Evolutionary conservation across 2,329 filamentous ascomycete species (phyloP), one percentile per base, ranked within the genome.

Genomic region (Passalora sequoiae): DNA sequence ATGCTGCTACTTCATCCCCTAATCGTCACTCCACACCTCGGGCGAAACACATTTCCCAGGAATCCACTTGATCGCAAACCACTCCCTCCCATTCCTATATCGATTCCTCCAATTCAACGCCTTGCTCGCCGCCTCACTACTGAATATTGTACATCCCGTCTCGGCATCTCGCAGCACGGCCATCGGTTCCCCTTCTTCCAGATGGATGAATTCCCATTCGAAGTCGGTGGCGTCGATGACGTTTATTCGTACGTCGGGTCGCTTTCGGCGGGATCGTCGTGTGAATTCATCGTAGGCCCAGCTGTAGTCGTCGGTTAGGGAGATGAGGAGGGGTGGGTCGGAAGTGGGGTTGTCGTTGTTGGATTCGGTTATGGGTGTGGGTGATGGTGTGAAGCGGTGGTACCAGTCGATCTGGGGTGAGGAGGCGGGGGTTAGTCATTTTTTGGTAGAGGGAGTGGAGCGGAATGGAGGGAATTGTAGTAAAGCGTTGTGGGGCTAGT

Each of bases 251-350:
- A 43, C 24, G 16, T 43, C n/a, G 6, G 29, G 17, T 32, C 40
- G 16, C 16, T 25, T 7, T n/a, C 40, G 6, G n/a, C 32, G 32
- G 10, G 27, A 24, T 25, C 40, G 16, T 4, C 40, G 40, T 30
- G 37, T 32, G 22, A 43, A 43, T 17, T 43, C 40, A 22, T 43
- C 40, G 10, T 37, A 43, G 6, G 40, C 40, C 40, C 40, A 43
- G 10, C 32, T 24, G 15, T 10, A 25, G 17, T 43, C 32, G 10
- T 36, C 40, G 2, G 40, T 43, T 6, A 37, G 22, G 31, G n/a
- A 19, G n/a, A 43, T 25, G 32, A 43, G 38, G 10, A 43, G 33
- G 8, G 40, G 40, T 10, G 40, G 40, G 24, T 43, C 40, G 10
- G 38, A 29, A 6, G 40, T 31, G 8, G 40, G 40, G 24, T 43